Conservation (phyloP, 331 rosid genomes). For the Cucumis variabilis region DNA sequence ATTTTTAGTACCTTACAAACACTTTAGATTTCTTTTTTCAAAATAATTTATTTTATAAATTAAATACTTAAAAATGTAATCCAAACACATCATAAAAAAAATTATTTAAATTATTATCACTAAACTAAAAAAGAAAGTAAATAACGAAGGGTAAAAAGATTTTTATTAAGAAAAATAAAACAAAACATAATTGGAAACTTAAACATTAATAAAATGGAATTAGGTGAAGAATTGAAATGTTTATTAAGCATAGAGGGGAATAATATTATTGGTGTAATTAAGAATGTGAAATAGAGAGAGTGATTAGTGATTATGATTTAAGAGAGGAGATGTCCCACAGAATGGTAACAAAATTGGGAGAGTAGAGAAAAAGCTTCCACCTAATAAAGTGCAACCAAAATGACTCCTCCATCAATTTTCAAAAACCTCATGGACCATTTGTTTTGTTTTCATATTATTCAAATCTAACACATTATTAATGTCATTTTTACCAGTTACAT, state of each 20-base stretch:
- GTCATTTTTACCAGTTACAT: too few species aligned
- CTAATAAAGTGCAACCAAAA: conserved; percentile 70
- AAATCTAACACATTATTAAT: too few species aligned
- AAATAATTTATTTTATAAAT: too few species aligned
- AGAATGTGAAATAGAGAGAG: neutral
- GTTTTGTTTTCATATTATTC: neutral
- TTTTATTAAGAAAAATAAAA: too few species aligned
- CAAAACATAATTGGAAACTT: neutral
- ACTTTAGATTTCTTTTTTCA: too few species aligned
- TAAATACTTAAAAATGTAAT: too few species aligned
- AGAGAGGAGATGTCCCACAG: neutral
- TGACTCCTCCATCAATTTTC: conserved; percentile 47
- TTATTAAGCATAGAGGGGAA: neutral
- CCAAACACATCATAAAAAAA: too few species aligned
- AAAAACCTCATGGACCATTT: neutral
- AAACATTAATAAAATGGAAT: neutral
- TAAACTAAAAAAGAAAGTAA: too few species aligned
- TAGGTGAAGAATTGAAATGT: neutral
- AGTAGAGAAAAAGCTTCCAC: conserved; percentile 40
- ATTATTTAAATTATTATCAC: too few species aligned
- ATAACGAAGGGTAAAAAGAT: too few species aligned
- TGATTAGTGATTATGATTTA: neutral
- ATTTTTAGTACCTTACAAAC: too few species aligned
- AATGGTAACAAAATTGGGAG: conserved; percentile 25
- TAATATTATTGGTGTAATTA: neutral